phyloP scores from a whole-genome alignment of 495 filamentous ascomycete species.

The Xylaria venustula region DNA sequence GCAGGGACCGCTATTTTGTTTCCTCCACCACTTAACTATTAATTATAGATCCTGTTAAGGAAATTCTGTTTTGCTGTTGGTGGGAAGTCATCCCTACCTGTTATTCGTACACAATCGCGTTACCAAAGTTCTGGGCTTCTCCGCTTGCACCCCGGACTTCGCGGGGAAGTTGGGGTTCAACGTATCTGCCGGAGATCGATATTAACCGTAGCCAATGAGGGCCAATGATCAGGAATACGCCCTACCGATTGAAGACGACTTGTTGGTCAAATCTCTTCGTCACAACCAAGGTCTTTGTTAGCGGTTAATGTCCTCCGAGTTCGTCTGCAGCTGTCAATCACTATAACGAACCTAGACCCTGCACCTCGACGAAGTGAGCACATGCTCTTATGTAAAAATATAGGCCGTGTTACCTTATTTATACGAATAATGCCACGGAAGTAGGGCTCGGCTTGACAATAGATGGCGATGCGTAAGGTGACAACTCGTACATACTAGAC shows the following conservation, averaged over 20 bases:
- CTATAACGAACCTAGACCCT: not conserved
- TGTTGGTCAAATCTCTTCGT: not conserved
- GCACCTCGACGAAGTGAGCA: not conserved
- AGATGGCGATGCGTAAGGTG: no score
- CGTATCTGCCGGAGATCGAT: not conserved
- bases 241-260: not conserved
- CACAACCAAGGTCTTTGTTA: not conserved
- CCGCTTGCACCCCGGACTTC: slow-evolving; percentile 1
- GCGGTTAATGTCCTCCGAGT: not conserved
- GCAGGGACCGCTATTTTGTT: not conserved
- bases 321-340: not conserved
- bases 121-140: not conserved
- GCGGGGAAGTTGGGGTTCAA: slow-evolving; percentile 5
- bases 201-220: slow-evolving; percentile 7
- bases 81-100: not conserved
- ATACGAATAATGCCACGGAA: not conserved
- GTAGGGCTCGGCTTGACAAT: no score
- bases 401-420: not conserved
- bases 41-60: no score
- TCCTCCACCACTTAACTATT: not conserved
- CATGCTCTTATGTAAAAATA: not conserved
- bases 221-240: not conserved
- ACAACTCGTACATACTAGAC: not conserved
- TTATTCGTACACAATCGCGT: not conserved
- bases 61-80: not conserved